Evolutionary conservation across 176 grass and related monocot species (phyloP).

Genomic region (Avena atlantica): DNA sequence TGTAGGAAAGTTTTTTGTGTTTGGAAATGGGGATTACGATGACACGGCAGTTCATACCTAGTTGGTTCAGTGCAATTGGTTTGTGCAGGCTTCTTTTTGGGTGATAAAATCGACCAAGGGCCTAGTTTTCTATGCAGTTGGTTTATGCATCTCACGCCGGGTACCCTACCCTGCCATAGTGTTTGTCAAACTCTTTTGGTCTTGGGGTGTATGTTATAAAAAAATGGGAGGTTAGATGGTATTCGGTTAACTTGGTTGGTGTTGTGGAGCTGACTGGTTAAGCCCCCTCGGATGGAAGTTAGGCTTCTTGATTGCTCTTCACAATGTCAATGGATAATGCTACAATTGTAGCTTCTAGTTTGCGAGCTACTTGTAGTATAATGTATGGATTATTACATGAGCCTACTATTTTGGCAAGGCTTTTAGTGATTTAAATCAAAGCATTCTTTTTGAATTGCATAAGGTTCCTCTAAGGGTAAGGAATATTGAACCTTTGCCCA

Average conservation of each 20-base stretch:
- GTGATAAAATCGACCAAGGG: too few relatives aligned
- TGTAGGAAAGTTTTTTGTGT: too few relatives aligned
- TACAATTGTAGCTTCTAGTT: background rate
- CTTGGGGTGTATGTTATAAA: background rate
- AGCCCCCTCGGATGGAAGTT: background rate
- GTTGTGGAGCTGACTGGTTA: background rate
- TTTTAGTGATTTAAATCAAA: background rate
- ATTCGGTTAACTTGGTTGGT: background rate
- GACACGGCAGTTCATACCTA: too few relatives aligned
- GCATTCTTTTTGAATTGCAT: background rate
- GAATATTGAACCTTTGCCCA: background rate
- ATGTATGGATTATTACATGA: background rate
- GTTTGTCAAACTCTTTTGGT: background rate
- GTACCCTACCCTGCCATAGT: background rate
- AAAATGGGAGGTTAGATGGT: background rate
- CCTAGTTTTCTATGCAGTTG: background rate
- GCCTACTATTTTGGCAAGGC: background rate
- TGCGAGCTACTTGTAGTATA: background rate
- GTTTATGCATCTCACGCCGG: accelerated
- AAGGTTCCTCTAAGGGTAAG: background rate
- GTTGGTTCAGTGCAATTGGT: too few relatives aligned
- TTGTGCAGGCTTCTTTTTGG: too few relatives aligned
- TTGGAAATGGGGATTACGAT: too few relatives aligned
- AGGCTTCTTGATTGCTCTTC: background rate
- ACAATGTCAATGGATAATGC: background rate